A percentile compares a stretch with the other conserved stretches of the same genome.
Evolutionary conservation across 345 rosid species (phyloP).

Genomic region (Eucalyptus dawsonii): DNA sequence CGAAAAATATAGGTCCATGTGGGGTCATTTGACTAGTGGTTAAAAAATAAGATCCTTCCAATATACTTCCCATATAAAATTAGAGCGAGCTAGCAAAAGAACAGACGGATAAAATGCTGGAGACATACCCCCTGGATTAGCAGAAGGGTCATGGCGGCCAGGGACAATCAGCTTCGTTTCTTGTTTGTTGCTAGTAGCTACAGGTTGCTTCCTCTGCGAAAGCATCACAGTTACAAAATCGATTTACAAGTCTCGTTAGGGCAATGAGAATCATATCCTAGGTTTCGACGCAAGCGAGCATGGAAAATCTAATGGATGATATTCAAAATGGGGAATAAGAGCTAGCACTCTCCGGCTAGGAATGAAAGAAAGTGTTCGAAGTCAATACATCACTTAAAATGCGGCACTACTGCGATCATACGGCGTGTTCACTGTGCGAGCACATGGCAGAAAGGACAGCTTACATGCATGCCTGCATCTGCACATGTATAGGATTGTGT

Average conservation of each 20-base stretch:
- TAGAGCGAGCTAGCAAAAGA: background rate
- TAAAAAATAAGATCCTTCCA: background rate
- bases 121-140: constrained; percentile 71
- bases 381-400: background rate
- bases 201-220: constrained; percentile 58
- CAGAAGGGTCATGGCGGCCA: constrained; percentile 95
- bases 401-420: background rate
- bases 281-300: background rate
- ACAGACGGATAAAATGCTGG: background rate
- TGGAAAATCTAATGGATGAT: background rate
- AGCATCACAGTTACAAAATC: background rate
- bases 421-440: background rate
- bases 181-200: constrained; percentile 62
- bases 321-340: background rate
- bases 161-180: constrained; percentile 75
- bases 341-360: background rate
- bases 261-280: background rate
- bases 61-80: background rate
- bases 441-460: background rate
- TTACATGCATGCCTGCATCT: background rate
- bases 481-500: background rate
- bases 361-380: background rate
- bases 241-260: background rate
- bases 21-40: background rate
- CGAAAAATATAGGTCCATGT: background rate